phyloP scores from a whole-genome alignment of 2,329 filamentous ascomycete genomes.

The Paraphaeosphaeria minitans region DNA sequence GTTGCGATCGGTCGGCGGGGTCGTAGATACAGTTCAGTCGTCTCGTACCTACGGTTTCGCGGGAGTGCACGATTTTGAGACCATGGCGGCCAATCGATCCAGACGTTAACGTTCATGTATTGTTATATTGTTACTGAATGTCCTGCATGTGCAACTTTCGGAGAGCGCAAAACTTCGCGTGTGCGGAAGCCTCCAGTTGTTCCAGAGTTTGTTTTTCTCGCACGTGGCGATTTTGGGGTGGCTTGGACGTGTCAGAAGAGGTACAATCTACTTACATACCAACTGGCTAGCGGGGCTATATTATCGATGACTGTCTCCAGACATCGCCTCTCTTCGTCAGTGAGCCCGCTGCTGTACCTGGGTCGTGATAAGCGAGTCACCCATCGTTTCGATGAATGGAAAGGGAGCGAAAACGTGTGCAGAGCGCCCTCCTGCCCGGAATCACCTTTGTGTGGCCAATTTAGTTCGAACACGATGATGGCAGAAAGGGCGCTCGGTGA shows the following conservation, averaged over 20 bases:
- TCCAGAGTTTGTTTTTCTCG: background rate
- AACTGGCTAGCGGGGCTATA: background rate
- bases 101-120: background rate
- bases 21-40: background rate
- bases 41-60: background rate
- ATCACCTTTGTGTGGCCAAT: background rate
- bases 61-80: background rate
- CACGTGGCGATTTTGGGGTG: background rate
- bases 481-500: slow-evolving; percentile 2
- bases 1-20: background rate
- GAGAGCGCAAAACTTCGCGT: background rate
- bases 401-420: background rate
- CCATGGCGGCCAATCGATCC: background rate
- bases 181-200: background rate
- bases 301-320: background rate
- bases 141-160: background rate
- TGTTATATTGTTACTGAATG: background rate
- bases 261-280: too few relatives aligned
- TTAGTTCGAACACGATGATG: background rate
- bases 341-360: background rate
- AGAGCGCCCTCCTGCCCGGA: background rate
- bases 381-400: too few relatives aligned
- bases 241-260: too few relatives aligned
- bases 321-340: background rate
- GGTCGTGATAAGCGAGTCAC: too few relatives aligned